These are phyloP conservation scores for Gremmenia infestans DNA, from an alignment of 2,329 filamentous ascomycete genomes.

Conservation along the genomic window DNA sequence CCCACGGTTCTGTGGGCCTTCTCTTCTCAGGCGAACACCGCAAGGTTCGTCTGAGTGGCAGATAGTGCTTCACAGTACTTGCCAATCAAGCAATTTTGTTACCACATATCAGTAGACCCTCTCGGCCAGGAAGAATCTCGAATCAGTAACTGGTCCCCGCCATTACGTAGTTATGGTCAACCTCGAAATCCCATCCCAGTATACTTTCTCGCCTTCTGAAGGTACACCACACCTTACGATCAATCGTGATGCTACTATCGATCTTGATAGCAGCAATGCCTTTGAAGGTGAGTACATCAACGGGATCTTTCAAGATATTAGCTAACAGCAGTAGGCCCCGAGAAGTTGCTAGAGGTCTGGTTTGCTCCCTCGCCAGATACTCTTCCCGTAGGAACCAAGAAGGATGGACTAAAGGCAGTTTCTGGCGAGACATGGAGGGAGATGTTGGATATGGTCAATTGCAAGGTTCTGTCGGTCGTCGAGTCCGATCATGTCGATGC, in stretches of 20 bases:
- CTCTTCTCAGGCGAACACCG: slow-evolving; percentile 90
- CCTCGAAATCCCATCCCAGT: slow-evolving; percentile 73
- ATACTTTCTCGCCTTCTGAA: slow-evolving; percentile 76
- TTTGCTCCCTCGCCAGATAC: slow-evolving; percentile 76
- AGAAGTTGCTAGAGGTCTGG: slow-evolving; percentile 98
- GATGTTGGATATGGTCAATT: slow-evolving; percentile 97
- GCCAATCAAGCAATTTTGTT: slow-evolving; percentile 9
- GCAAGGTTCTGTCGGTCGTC: slow-evolving; percentile 93
- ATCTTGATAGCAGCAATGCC: slow-evolving; percentile 90
- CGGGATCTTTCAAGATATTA: slow-evolving; percentile 9
- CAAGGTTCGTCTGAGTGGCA: slow-evolving; percentile 96
- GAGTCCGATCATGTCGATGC: slow-evolving; percentile 92
- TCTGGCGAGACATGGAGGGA: slow-evolving; percentile 82
- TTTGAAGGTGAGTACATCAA: slow-evolving; percentile 71
- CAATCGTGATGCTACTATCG: slow-evolving; percentile 89
- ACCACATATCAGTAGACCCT: slow-evolving; percentile 20
- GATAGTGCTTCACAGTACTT: slow-evolving; percentile 86
- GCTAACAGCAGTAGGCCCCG: slow-evolving; percentile 58
- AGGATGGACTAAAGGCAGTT: slow-evolving; percentile 81
- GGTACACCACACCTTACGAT: slow-evolving; percentile 89
- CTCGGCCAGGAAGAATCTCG: slow-evolving; percentile 3
- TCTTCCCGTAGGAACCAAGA: slow-evolving; percentile 64
- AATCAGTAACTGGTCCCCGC: not conserved
- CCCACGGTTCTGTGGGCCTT: slow-evolving; percentile 81
- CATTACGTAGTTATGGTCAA: slow-evolving; percentile 69